Conservation (phyloP, 345 rosid genomes). For the Gossypium mustelinum region DNA sequence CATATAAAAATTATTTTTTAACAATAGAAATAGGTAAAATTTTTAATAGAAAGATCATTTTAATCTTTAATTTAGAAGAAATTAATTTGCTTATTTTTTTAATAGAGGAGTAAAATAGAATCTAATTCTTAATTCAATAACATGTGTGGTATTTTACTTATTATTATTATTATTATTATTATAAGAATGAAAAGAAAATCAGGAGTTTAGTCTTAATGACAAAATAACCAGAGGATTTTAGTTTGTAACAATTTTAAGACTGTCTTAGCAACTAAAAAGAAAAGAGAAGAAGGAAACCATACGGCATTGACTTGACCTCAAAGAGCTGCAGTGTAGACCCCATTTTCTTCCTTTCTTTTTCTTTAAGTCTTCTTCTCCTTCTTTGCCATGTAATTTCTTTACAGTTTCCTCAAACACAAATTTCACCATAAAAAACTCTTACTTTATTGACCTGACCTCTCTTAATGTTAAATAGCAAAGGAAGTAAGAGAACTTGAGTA, state of each 20-base stretch:
- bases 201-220: neutral
- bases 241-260: neutral
- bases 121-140: accelerated
- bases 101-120: accelerated
- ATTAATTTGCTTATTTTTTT: accelerated
- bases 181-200: neutral
- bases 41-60: too few relatives aligned
- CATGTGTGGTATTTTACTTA: too few relatives aligned
- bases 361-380: neutral
- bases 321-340: neutral
- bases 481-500: neutral
- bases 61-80: too few relatives aligned
- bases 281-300: neutral
- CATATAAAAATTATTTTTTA: too few relatives aligned
- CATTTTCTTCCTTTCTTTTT: neutral
- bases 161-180: too few relatives aligned
- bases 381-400: neutral
- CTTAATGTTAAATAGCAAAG: neutral
- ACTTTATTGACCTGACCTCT: neutral
- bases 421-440: neutral
- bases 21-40: too few relatives aligned
- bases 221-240: neutral
- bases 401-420: neutral
- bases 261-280: neutral
- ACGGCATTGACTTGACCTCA: conserved; percentile 3